A percentile compares a stretch with the other conserved stretches of the same genome.
These are phyloP conservation scores for Streptanthus diversifolius DNA, from an alignment of 345 rosid genomes.

Conservation along the genomic window DNA sequence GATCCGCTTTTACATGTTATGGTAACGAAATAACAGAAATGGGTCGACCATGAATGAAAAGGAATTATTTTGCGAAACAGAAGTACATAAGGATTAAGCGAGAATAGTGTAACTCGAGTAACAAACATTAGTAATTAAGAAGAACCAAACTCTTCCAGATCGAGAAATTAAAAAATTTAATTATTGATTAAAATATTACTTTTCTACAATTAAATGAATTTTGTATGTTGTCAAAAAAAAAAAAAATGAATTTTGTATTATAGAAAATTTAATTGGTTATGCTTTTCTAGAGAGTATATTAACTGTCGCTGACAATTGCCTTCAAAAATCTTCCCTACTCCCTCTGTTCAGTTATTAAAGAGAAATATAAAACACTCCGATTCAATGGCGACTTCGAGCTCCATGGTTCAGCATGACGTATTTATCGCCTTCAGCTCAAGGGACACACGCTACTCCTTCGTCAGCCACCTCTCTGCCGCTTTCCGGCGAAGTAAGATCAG, in stretches of 20 bases:
- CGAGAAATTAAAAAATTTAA: too few relatives aligned
- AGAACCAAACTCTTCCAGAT: too few relatives aligned
- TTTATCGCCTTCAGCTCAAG: not conserved
- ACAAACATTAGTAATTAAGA: too few relatives aligned
- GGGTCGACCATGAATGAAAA: too few relatives aligned
- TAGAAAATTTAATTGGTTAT: not conserved
- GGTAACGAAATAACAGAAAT: too few relatives aligned
- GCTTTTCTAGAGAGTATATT: not conserved
- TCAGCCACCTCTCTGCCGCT: slow-evolving; percentile 16
- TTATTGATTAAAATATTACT: too few relatives aligned
- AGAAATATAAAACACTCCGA: not conserved
- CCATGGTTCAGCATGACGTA: not conserved
- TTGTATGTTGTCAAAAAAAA: too few relatives aligned
- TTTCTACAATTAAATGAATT: not conserved
- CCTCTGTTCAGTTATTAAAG: not conserved
- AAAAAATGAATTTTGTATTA: too few relatives aligned
- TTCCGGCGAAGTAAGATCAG: not conserved
- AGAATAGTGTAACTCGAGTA: too few relatives aligned
- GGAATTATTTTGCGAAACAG: too few relatives aligned
- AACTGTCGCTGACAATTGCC: not conserved
- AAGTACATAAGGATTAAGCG: too few relatives aligned
- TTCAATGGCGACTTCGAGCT: not conserved
- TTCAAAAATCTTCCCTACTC: not conserved
- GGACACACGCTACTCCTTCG: slow-evolving; percentile 11
- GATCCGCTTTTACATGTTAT: too few relatives aligned